Percentiles rank a stretch among this genome's conserved stretches.
These are phyloP conservation scores for Auricularia sp. DNA, from an alignment of 768 basidiomycete species.

Conservation along the genomic window DNA sequence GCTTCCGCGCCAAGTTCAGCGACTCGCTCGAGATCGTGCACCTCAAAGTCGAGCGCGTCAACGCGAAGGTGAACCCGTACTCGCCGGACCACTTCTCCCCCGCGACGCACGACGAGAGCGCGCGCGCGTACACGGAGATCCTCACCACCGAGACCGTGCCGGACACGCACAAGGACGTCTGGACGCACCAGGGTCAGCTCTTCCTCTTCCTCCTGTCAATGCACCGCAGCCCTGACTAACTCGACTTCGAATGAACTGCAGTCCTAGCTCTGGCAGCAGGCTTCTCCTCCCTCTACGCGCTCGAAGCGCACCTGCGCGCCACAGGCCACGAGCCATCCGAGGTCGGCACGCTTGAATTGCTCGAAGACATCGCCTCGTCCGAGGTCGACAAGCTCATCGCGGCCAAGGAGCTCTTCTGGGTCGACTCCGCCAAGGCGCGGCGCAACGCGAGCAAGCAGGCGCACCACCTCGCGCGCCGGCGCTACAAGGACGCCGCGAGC, in stretches of 20 bases:
- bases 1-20: not conserved
- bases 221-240: not conserved
- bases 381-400: not conserved
- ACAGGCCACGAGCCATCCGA: not conserved
- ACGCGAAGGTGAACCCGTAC: not conserved
- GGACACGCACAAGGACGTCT: not conserved
- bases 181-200: not conserved
- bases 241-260: not conserved
- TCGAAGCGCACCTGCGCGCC: not conserved
- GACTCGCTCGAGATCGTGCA: not conserved
- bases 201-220: not conserved
- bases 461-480: not conserved
- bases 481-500: not conserved
- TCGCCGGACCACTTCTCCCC: not conserved
- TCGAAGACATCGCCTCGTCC: not conserved
- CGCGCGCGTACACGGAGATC: not conserved
- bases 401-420: not conserved
- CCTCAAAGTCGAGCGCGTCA: not conserved
- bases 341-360: not conserved
- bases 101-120: not conserved
- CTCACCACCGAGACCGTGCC: not conserved
- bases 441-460: not conserved
- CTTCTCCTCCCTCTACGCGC: not conserved
- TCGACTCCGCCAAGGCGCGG: not conserved
- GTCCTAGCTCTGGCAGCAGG: not conserved